phyloP scores from a whole-genome alignment of 352 stramenopile genomes.

The Pythium monospermum region DNA sequence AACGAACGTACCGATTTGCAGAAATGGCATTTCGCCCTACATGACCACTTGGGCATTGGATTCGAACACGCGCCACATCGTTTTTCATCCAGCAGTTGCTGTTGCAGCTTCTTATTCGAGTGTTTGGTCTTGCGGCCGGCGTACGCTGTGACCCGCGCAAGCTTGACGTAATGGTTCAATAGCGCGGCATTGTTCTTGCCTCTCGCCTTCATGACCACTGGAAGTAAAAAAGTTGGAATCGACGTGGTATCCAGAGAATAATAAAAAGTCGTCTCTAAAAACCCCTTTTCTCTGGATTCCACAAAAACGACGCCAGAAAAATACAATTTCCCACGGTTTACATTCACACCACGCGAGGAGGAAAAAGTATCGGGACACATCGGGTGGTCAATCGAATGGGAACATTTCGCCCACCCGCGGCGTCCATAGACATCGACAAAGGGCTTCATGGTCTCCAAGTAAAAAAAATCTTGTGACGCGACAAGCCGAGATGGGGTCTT shows the following conservation, averaged over 20 bases:
- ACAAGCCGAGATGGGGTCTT: constrained; percentile 53
- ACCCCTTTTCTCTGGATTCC: constrained; percentile 41
- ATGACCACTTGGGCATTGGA: constrained; percentile 49
- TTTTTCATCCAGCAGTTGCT: constrained; percentile 50
- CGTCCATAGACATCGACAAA: constrained; percentile 47
- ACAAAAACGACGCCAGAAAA: constrained; percentile 69
- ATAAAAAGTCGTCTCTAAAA: constrained; percentile 55
- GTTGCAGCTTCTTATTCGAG: constrained; percentile 19
- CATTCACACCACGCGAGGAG: constrained; percentile 26
- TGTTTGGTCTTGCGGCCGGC: constrained; percentile 10
- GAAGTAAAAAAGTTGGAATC: constrained; percentile 42
- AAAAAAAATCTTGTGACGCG: constrained; percentile 70
- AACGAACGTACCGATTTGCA: constrained; percentile 52
- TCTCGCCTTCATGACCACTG: constrained; percentile 50
- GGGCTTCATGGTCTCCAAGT: constrained; percentile 66
- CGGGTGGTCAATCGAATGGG: constrained; percentile 62
- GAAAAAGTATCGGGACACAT: constrained; percentile 55
- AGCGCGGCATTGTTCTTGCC: constrained; percentile 54
- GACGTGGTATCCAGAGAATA: constrained; percentile 43
- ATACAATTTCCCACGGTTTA: constrained; percentile 50
- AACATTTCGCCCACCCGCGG: constrained; percentile 63
- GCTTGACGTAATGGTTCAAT: constrained; percentile 69
- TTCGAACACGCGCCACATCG: constrained; percentile 60
- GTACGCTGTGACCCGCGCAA: constrained; percentile 33
- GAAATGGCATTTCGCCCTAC: constrained; percentile 51